Conservation (phyloP, 129 eudicot species). For the Heracleum sosnowskyi region DNA sequence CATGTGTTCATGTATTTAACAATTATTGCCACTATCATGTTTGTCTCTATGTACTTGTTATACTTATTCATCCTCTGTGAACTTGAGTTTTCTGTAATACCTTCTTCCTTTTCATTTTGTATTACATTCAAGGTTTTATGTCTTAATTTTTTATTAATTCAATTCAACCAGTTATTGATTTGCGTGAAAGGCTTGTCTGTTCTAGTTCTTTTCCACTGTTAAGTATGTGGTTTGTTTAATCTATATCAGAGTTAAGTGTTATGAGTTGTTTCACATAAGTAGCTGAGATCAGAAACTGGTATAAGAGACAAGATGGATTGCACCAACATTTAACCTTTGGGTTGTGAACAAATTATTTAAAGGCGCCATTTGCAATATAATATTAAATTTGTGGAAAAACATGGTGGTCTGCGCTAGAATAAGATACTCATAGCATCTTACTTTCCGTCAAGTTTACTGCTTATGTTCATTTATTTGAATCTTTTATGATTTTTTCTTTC, state of each 20-base stretch:
- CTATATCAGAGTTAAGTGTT: not conserved
- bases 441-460: not conserved
- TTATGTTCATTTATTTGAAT: not conserved
- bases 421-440: not conserved
- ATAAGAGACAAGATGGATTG: not conserved
- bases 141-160: not conserved
- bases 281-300: not conserved
- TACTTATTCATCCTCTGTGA: not conserved
- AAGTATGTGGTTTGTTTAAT: not conserved
- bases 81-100: not conserved
- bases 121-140: not conserved
- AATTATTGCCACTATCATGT: not conserved
- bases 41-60: not conserved
- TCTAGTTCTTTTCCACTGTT: not conserved
- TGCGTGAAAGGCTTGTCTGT: not conserved
- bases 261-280: not conserved
- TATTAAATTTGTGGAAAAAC: not conserved
- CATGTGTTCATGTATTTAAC: not conserved
- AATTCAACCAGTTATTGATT: not conserved
- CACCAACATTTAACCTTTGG: not conserved
- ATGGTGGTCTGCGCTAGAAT: not conserved
- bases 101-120: not conserved
- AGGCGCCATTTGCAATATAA: not conserved
- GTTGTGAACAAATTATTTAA: not conserved
- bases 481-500: slow-evolving; percentile 5